Evolutionary conservation across 495 filamentous ascomycete species (phyloP), one percentile per base, ranked within the genome.

Genomic region (Ramalina intermedia): DNA sequence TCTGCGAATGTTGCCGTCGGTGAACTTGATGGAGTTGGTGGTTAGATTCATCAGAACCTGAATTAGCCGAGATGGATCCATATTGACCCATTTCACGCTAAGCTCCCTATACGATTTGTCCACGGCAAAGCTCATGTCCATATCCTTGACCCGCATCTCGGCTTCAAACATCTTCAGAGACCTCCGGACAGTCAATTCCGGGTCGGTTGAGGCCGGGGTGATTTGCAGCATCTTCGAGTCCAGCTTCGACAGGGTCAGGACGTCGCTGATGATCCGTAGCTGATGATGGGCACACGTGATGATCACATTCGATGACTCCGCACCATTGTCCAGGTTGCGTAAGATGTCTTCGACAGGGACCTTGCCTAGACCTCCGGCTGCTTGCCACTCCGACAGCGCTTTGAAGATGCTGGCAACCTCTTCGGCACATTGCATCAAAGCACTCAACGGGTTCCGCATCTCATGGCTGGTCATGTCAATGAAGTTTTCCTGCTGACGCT

Each of bases 401-500:
- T 72, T 58, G 13, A 16, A 27, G 7, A 16, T 23, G n/a, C 37
- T 17, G n/a, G 13, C 33, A 26, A 90, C 87, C 61, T 88, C 83
- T 55, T 91, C 85, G 4, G 81, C 79, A 58, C 83, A 88, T 62
- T 89, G 84, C 33, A 89, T 63, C 41, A 90, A 86, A 7, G 85
- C 85, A 40, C 77, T 82, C 8, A 91, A 69, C 1, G 87, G 87
- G 52, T 91, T 94, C 8, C 85, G 76, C 70, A 91, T 85, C 57
- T 94, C 86, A 56, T 94, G 86, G 52, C 81, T 86, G 6, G 83
- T 88, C 53, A 87, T 90, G 61, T 90, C 85, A 57, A 91, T 89
- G 61, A 90, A 93, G 51, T 87, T 87, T 58, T 90, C 80, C 53
- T 84, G 79, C 50, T 82, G 76, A 35, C 75, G 66, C 58, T 84